Base-by-base conservation (phyloP, 345 rosid species). In the Crucihimalaya himalaica region DNA sequence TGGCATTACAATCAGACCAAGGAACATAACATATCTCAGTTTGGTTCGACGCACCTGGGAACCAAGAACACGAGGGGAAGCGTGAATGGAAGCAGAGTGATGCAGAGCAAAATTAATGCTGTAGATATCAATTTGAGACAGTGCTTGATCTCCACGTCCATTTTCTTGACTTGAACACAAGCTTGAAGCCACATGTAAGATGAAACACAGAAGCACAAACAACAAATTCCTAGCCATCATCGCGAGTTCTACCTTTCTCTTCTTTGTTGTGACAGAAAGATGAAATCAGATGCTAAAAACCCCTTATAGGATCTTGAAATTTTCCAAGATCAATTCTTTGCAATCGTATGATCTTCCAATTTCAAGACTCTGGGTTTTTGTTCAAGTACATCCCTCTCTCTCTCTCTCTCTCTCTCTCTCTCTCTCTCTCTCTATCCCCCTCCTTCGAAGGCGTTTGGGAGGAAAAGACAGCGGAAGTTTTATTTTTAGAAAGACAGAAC, bases 51-150 rank as follows among this genome's bases (percentile, higher is more conserved):
- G 8, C 31, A 52, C 71, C 59, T 40, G 16, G 1, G 71, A 63
- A 66, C 97, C 97, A 64, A 91, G 89, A 79, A 78, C 40, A 43
- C 3, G 5, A 11, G 96, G 91, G 15, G 73, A 52, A 3, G 88
- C 93, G 14, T 10, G 63, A 29, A 89, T 40, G 16, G 73, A 48
- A 19, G 86, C 89, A 0, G 86, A 72, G 42, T 61, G 78, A 21
- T 21, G 65, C 52, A 87, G 74, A 18, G 79, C 86, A 5, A 78
- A n/a, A 31, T 75, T 70, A 1, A 86, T 61, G 55, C 77, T 86
- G 60, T 85, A 81, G 53, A 89, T 82, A n/a, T 79, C 83, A 28
- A 89, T 91, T 37, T 70, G 68, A 39, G 96, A 78, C 8, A 91
- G 89, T 0, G 96, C 90, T 43, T 91, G 96, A 0, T 84, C 89